Evolutionary conservation across 345 rosid species (phyloP).

Genomic region (Lumnitzera racemosa): DNA sequence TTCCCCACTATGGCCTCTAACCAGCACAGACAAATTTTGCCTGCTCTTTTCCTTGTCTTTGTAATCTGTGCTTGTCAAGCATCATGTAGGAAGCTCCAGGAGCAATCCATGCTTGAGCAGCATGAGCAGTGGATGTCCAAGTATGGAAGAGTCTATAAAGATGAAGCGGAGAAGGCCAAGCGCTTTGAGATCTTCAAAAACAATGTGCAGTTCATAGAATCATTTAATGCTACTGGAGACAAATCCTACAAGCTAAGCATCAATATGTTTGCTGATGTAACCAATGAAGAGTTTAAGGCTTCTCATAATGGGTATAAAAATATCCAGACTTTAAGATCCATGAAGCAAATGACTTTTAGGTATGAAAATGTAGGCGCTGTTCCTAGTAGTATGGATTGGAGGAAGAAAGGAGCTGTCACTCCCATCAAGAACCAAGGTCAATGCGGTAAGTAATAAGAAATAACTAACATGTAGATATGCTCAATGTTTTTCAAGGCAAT

Average conservation of each 20-base stretch:
- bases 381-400: constrained; percentile 33
- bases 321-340: neutral
- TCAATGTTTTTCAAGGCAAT: neutral
- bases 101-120: constrained; percentile 5
- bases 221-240: constrained; percentile 13
- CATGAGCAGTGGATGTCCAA: constrained; percentile 24
- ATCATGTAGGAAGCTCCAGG: constrained; percentile 8
- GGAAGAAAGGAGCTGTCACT: constrained; percentile 40
- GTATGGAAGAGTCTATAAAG: constrained; percentile 10
- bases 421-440: constrained; percentile 28
- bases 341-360: constrained; percentile 9
- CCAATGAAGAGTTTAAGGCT: constrained; percentile 31
- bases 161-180: constrained; percentile 8
- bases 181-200: constrained; percentile 18
- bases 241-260: constrained; percentile 27
- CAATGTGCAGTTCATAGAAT: constrained; percentile 15
- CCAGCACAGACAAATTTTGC: too few relatives aligned
- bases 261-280: constrained; percentile 35
- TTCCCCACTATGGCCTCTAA: too few relatives aligned
- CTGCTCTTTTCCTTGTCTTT: constrained; percentile 4
- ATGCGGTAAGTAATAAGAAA: constrained; percentile 30
- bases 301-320: constrained; percentile 24
- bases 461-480: neutral
- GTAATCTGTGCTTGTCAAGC: constrained; percentile 5
- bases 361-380: constrained; percentile 19